phyloP scores from a whole-genome alignment of 2,329 filamentous ascomycete genomes.

The Fusarium sp. region DNA sequence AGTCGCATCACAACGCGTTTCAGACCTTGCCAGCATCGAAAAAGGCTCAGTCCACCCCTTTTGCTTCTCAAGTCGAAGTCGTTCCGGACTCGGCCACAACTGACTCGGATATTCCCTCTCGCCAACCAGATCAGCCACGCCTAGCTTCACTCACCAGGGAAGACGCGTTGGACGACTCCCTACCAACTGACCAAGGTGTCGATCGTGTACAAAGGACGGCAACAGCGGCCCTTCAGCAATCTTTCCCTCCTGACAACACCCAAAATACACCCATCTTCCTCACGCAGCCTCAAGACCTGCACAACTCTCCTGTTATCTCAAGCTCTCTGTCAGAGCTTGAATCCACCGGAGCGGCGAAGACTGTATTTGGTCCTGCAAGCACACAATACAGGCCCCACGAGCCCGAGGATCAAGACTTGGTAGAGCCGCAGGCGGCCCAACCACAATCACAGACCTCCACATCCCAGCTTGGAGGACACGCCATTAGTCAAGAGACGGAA shows the following conservation, averaged over 20 bases:
- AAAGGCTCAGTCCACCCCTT: slow-evolving; percentile 3
- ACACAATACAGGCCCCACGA: neutral
- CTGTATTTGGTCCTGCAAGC: neutral
- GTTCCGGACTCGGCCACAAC: slow-evolving; percentile 24
- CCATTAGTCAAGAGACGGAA: slow-evolving; percentile 13
- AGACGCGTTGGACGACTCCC: neutral
- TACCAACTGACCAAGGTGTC: neutral
- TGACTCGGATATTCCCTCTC: slow-evolving; percentile 44
- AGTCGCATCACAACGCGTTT: neutral
- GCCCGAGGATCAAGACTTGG: neutral
- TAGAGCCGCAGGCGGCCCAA: slow-evolving; percentile 48
- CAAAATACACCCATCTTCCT: slow-evolving; percentile 24
- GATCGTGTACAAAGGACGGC: neutral
- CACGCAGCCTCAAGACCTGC: slow-evolving; percentile 34
- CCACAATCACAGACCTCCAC: slow-evolving; percentile 33
- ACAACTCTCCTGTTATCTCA: neutral
- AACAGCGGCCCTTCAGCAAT: neutral
- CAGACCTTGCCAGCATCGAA: neutral
- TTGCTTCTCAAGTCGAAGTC: slow-evolving; percentile 18
- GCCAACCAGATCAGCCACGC: slow-evolving; percentile 38
- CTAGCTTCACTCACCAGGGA: neutral
- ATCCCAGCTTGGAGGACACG: slow-evolving; percentile 21
- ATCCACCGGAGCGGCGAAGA: neutral
- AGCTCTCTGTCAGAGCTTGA: neutral
- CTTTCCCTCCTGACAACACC: neutral